Evolutionary conservation across 257 asterid genomes (phyloP), one percentile per base, ranked within the genome.

Genomic region (Scutellaria barbata): DNA sequence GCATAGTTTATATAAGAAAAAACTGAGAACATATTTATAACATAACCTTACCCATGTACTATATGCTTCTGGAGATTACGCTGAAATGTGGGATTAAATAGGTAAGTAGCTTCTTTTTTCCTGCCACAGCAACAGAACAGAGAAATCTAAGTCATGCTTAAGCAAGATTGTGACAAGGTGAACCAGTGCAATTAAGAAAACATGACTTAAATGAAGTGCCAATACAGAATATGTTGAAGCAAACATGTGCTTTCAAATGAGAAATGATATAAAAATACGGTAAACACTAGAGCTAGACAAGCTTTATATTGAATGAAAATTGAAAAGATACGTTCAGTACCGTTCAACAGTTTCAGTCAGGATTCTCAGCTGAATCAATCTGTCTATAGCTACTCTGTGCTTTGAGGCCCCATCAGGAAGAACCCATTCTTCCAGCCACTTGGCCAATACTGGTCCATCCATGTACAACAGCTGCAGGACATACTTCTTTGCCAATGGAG

Each of bases 401-500:
- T 92, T 92, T 66, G 98, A 83, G 50, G 73, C 79, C 63, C 97
- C 98, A 79, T 88, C 96, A 10, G 88, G 45, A 16, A 92, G 96
- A 76, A 95, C 94, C 98, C 95, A 95, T 79, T 89, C 99, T 74
- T 92, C 96, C 80, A 92, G 76, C 78, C 81, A 81, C 81, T 86
- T 89, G 1, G 90, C 88, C 13, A 89, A 46, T 54, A 92, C 88
- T 13, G 90, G 83, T 20, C 75, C 86, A 55, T 92, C 96, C 64
- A 95, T 82, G 80, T 81, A 92, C 65, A 92, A 66, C 71, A 92
- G 77, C 61, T 88, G 95, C 71, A 95, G 78, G 66, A 89, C 96
- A 67, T 95, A 95, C 80, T 88, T 95, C 92, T 95, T 95, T 10
- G 96, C 96, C 82, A 95, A 68, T 64, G 99, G 96, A 66, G 97